Base-by-base conservation (phyloP, 345 rosid genomes). In the Euphorbia lathyris region DNA sequence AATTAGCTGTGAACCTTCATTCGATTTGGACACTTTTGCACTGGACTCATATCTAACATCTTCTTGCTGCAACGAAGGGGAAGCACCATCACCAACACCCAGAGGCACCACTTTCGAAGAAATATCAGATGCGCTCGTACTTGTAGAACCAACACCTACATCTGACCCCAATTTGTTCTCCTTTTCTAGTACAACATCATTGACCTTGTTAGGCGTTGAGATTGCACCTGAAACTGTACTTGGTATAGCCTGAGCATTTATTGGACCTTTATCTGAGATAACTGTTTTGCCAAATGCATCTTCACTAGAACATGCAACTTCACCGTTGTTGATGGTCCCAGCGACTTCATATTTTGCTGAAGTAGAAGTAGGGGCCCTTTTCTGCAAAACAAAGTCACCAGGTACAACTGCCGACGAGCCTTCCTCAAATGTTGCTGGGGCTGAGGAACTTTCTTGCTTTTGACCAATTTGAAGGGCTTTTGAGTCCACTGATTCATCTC, bases 381-480 rank as follows among this genome's bases (percentile, higher is more conserved):
- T 90, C 83, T 88, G 96, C 84, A 90, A 79, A 36, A 90, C 85
- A 81, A 76, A 91, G 71, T 88, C 91, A 59, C 86, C 90, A 9
- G 81, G 66, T 64, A 59, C 75, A 51, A 66, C 66, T 22, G 72
- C 71, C 4, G 86, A 75, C 66, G 88, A 79, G 71, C 78, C 86
- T 72, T 86, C 86, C 42, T 66, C 26, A 20, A 55, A 77, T 42
- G 80, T 71, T 0, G 78, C 73, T 56, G 79, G 77, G 66, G 76
- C 55, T 14, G 74, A 74, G 13, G 83, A 75, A 71, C 71, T 66
- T 74, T 81, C 81, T 78, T 79, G 83, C 64, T n/a, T 84, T 72
- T 74, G 79, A 74, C 66, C 83, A 74, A 68, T 75, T 63, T 70
- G 81, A 66, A 62, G 69, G 20, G 62, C 23, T 67, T 51, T 77